phyloP scores from a whole-genome alignment of 805 yeast species.

The Kregervanrija fluxuum region DNA sequence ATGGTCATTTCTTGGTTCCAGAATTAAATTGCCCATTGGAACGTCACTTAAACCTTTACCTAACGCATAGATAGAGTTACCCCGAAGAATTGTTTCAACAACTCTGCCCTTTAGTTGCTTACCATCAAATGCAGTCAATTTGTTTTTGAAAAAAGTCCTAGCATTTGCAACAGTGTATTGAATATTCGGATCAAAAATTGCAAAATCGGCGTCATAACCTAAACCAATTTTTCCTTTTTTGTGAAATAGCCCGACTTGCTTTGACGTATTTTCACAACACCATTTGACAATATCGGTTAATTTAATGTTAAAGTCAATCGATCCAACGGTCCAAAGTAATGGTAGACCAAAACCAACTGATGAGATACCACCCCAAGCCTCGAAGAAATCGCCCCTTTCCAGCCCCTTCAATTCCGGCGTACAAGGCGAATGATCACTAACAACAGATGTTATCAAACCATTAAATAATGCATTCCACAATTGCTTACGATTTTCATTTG shows the following conservation, averaged over 20 bases:
- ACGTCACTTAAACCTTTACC: conserved; percentile 47
- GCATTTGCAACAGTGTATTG: conserved; percentile 44
- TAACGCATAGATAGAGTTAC: conserved; percentile 55
- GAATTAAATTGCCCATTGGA: conserved; percentile 52
- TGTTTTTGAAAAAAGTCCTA: conserved; percentile 70
- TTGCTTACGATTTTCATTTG: conserved; percentile 58
- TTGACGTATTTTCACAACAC: conserved; percentile 80
- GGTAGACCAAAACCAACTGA: conserved; percentile 90
- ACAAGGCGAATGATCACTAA: conserved; percentile 94
- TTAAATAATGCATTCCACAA: conserved; percentile 74
- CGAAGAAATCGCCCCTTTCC: conserved; percentile 77
- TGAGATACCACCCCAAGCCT: conserved; percentile 96
- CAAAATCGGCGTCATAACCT: conserved; percentile 87
- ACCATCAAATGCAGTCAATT: conserved; percentile 83
- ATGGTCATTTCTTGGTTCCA: conserved; percentile 44
- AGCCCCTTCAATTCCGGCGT: conserved; percentile 84
- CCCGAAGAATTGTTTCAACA: conserved; percentile 73
- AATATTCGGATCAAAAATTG: conserved; percentile 64
- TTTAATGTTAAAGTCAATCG: conserved; percentile 27
- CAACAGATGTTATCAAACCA: conserved; percentile 72
- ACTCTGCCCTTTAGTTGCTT: conserved; percentile 63
- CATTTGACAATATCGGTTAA: conserved; percentile 62
- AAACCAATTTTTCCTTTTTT: conserved; percentile 63
- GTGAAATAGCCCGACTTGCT: conserved; percentile 71
- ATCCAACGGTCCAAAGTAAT: conserved; percentile 69